These are phyloP conservation scores for Skeletonema costatum DNA, from an alignment of 108 stramenopile genomes.

Conservation along the genomic window DNA sequence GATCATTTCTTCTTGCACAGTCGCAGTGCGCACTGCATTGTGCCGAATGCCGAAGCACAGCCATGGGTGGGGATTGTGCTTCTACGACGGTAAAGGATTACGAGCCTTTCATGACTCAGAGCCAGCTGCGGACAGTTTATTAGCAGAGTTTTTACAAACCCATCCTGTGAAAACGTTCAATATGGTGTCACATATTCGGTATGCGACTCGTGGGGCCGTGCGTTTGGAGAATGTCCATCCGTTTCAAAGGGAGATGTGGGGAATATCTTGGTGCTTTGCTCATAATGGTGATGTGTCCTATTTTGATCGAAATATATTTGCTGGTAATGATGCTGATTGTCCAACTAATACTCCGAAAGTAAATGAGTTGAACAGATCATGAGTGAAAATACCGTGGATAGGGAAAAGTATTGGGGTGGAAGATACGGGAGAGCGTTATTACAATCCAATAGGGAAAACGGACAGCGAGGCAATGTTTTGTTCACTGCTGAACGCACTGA, in stretches of 20 bases:
- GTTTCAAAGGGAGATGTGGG: slow-evolving; percentile 76
- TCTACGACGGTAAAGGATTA: slow-evolving; percentile 60
- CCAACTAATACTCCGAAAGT: slow-evolving; percentile 20
- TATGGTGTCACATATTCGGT: slow-evolving; percentile 87
- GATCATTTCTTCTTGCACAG: too few species aligned
- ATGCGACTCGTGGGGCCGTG: slow-evolving; percentile 78
- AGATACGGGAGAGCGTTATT: slow-evolving; percentile 27
- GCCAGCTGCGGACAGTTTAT: slow-evolving; percentile 58
- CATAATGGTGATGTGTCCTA: slow-evolving; percentile 88
- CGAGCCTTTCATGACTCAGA: slow-evolving; percentile 69
- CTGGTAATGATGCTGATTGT: slow-evolving; percentile 1
- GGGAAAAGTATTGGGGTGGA: slow-evolving; percentile 28
- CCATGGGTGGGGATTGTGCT: slow-evolving; percentile 89
- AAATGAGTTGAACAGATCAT: neutral
- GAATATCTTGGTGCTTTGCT: slow-evolving; percentile 64
- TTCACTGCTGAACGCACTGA: slow-evolving; percentile 76
- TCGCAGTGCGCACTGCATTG: too few species aligned
- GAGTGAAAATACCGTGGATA: slow-evolving; percentile 33
- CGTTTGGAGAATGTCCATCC: slow-evolving; percentile 87
- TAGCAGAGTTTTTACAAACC: slow-evolving; percentile 66
- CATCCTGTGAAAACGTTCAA: slow-evolving; percentile 74
- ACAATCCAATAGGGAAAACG: slow-evolving; percentile 81
- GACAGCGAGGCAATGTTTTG: slow-evolving; percentile 86
- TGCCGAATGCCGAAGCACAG: slow-evolving; percentile 51
- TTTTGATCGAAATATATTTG: slow-evolving; percentile 14